Evolutionary conservation across 2,329 filamentous ascomycete genomes (phyloP), one percentile per base, ranked within the genome.

Genomic region (Teratosphaeria viscida): DNA sequence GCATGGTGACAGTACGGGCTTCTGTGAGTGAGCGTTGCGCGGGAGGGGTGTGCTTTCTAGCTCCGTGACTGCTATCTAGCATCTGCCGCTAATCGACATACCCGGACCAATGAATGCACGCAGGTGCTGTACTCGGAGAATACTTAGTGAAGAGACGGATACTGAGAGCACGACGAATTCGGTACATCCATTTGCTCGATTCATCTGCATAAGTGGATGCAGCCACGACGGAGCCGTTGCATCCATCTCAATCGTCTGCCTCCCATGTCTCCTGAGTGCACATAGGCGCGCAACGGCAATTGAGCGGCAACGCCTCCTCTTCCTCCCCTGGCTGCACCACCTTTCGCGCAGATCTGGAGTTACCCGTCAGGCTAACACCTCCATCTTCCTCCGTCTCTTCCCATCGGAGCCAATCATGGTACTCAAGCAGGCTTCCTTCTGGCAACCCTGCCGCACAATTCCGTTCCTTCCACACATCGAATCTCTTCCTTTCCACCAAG

Each of bases 331-430:
- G 60, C 62, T 55, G 11, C 12, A 54, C 35, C 10, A 16, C 23
- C 2, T 54, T 39, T 14, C 19, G 47, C 39, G 52, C 23, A 19
- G 23, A 19, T 10, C 19, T 11, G 2, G 43, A 23, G 16, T 23
- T 19, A 11, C 26, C 56, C 65, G 54, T 57, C 57, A 26, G 62
- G 49, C 56, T 56, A n/a, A 63, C 64, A 19, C 65, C 65, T 0
- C 65, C 65, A 19, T 63, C 62, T 27, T 63, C 58, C 8, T 60
- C 58, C 11, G 8, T 37, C 10, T 57, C 54, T 32, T 56, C 55
- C 52, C 54, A 43, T 2, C 56, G 57, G 23, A 60, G 37, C 59
- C 58, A 64, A 52, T 61, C 59, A 52, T 64, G 59, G 52, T 64
- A 67, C 5, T 63, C 61, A 26, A 39, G 54, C 23, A 66, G 19